phyloP scores from a whole-genome alignment of 2,329 filamentous ascomycete genomes.

The Stachybotrys echinatus region DNA sequence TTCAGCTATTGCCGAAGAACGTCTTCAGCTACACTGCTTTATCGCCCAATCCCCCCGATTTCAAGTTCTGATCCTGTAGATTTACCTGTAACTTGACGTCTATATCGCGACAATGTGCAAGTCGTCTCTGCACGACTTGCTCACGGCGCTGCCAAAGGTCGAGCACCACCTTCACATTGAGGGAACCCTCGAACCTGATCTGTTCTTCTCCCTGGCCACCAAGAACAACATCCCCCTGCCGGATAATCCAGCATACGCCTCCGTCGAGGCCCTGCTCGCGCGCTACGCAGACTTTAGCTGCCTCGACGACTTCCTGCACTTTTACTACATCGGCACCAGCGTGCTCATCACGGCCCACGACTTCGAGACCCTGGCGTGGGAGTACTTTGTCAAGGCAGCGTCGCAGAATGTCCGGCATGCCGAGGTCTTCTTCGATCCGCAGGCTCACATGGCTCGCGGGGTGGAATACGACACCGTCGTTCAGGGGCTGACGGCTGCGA shows the following conservation, averaged over 20 bases:
- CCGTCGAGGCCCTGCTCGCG: conserved; percentile 49
- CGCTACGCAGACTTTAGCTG: conserved; percentile 65
- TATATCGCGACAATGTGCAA: conserved; percentile 49
- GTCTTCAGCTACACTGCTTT: too few species aligned
- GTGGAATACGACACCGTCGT: conserved; percentile 60
- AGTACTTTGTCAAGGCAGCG: conserved; percentile 63
- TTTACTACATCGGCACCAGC: conserved; percentile 73
- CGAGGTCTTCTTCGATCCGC: conserved; percentile 78
- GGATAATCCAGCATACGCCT: conserved; percentile 58
- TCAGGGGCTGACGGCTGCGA: conserved; percentile 55
- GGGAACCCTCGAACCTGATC: conserved; percentile 63
- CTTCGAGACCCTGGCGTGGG: conserved; percentile 67
- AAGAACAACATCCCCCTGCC: conserved; percentile 62
- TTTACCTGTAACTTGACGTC: too few species aligned
- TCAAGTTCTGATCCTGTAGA: too few species aligned
- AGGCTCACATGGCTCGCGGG: conserved; percentile 63
- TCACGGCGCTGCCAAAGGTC: conserved; percentile 67
- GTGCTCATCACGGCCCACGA: conserved; percentile 61
- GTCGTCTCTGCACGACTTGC: conserved; percentile 45
- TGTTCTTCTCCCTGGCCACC: conserved; percentile 64
- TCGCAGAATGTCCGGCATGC: conserved; percentile 64
- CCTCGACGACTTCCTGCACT: conserved; percentile 72
- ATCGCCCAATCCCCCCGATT: too few species aligned
- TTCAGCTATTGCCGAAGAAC: too few species aligned
- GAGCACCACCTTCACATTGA: conserved; percentile 81